phyloP scores from a whole-genome alignment of 2,329 filamentous ascomycete genomes.

The Trichoderma asperellum region DNA sequence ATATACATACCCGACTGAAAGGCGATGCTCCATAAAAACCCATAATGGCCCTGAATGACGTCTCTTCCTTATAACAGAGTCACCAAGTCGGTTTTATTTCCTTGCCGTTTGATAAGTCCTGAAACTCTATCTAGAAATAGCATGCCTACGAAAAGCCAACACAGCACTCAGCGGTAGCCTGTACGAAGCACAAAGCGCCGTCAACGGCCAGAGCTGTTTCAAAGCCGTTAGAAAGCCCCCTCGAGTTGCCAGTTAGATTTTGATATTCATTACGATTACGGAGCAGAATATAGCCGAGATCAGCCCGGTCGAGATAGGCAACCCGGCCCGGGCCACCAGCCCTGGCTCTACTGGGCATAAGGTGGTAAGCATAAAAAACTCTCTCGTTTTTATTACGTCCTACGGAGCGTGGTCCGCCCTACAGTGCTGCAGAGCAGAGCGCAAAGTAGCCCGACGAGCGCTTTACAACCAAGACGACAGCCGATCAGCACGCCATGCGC shows the following conservation, averaged over 20 bases:
- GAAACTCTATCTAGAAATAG: neutral
- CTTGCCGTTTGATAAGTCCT: neutral
- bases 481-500: neutral
- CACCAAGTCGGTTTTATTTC: neutral
- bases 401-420: neutral
- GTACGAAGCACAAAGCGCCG: neutral
- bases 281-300: slow-evolving; percentile 23
- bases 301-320: slow-evolving; percentile 22
- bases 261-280: slow-evolving; percentile 25
- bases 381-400: neutral
- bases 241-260: slow-evolving; percentile 20
- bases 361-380: slow-evolving; percentile 20
- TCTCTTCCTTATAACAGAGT: neutral
- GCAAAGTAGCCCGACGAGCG: neutral
- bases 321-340: slow-evolving; percentile 24
- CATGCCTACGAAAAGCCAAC: neutral
- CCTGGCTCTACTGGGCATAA: slow-evolving; percentile 21
- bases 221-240: slow-evolving; percentile 10
- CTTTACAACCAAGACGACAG: neutral
- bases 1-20: too few species aligned
- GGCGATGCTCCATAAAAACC: neutral
- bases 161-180: neutral
- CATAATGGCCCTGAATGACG: neutral
- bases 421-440: neutral
- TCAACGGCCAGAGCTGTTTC: slow-evolving; percentile 8